Evolutionary conservation across 78 protist species (phyloP), one percentile per base, ranked within the genome.

Genomic region (Bodo saltans): DNA sequence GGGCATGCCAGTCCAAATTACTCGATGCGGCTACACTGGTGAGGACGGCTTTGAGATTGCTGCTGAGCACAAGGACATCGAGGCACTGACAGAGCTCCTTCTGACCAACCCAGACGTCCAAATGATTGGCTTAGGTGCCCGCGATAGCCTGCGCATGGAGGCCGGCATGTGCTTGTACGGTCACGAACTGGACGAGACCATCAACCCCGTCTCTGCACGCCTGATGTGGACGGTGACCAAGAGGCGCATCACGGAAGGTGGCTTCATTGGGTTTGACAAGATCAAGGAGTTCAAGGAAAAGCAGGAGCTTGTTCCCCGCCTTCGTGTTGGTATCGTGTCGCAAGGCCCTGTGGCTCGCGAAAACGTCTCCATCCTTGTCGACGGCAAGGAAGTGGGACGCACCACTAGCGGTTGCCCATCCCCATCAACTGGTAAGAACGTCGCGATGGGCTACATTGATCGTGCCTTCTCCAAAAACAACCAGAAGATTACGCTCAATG

Each of bases 11-110:
- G 4, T 28, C 38, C 21, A n/a, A 1, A 39, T 95, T 4, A 53
- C 92, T 4, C 90, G 96, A 42, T 89, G 92, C 52, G 98, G 98
- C 30, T 97, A 97, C 88, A 96, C 98, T 29, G 99, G 99, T 38
- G 98, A 96, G 84, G 99, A 98, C 72, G 99, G 99, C 33, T 97
- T 95, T 84, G 99, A 98, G 87, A 87, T 97, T 72, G 39, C 87
- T 8, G 90, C 92, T 8, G 87, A 74, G 11, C 38, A 67, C 28
- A 42, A 78, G 35, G 35, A 85, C 1, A 89, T 91, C 42, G 28
- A 23, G 39, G n/a, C 33, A 12, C 42, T 95, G 4, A 89, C 94
- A 29, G 79, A 79, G 38, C 42, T 42, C 0, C 80, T 95, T 27
- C 72, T 90, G 39, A 71, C 17, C 29, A 73, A 86, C 32, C 34